Evolutionary conservation across 805 yeast genomes (phyloP), one percentile per base, ranked within the genome.

Genomic region (Huiozyma sinensis): DNA sequence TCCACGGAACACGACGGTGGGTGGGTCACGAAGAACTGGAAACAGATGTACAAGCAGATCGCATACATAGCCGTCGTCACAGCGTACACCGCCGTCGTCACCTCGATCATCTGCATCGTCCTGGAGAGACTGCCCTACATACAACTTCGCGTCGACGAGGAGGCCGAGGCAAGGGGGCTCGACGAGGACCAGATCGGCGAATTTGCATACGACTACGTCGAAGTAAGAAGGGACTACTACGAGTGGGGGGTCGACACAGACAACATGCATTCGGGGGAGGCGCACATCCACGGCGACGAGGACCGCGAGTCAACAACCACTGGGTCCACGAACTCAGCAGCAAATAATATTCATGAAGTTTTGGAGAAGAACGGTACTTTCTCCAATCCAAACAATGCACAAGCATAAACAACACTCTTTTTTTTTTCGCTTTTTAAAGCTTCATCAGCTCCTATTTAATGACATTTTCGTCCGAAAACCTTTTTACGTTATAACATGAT

Each of bases 161-260:
- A 81, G 32, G 95, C 82, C 24, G 98, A 90, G 64, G 85, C 81
- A 50, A 70, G 71, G 31, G 98, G 98, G 46, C 76, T 89, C 68
- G 98, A 90, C 63, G 97, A 89, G 63, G 95, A 87, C 66, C 96
- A 90, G 67, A 85, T 90, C 53, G 98, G 97, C 42, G 98, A 90
- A 66, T 90, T 89, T 66, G 97, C 97, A n/a, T 90, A 90, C 63
- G 97, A 90, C 65, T 90, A 88, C 60, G 96, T 90, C 46, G 98
- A 90, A 69, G 94, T 90, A 10, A 78, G 97, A 65, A 77, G 97
- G 62, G 95, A 89, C 67, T 90, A 81, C 64, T 73, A 80, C 43
- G 61, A 68, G 37, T 69, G 73, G 73, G 72, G 71, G 10, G 57
- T 54, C 12, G 59, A 58, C 36, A 56, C 52, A 3, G 56, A 56